Conservation (phyloP, 345 rosid species). For the Sonneratia caseolaris region DNA sequence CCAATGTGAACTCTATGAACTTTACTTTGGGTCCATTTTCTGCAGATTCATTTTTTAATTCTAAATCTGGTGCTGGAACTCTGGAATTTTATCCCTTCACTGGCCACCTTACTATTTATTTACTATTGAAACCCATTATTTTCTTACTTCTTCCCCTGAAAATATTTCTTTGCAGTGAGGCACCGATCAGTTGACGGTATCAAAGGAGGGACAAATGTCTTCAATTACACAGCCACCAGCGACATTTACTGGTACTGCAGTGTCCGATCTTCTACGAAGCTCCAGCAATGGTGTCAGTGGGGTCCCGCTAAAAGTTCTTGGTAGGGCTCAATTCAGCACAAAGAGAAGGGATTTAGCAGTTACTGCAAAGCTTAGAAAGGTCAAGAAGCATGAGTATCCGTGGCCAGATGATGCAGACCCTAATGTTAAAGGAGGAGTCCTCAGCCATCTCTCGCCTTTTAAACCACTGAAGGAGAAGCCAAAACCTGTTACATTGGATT, state of each 20-base stretch:
- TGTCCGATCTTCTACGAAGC: constrained; percentile 79
- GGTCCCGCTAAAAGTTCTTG: constrained; percentile 45
- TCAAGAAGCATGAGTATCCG: constrained; percentile 81
- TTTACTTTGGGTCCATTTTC: neutral
- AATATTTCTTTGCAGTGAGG: neutral
- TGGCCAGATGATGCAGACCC: constrained; percentile 96
- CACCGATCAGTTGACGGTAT: neutral
- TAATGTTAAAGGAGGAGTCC: constrained; percentile 80
- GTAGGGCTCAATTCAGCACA: constrained; percentile 28
- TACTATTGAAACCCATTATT: neutral
- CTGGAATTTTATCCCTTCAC: neutral
- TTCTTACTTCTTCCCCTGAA: neutral
- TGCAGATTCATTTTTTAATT: neutral
- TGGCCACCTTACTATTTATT: neutral
- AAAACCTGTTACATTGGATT: constrained; percentile 75
- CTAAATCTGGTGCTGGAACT: neutral
- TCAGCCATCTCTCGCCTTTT: constrained; percentile 65
- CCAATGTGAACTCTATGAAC: neutral
- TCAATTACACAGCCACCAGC: constrained; percentile 39
- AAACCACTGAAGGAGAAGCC: constrained; percentile 65
- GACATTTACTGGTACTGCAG: constrained; percentile 35
- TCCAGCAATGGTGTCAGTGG: constrained; percentile 44
- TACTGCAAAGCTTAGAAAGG: constrained; percentile 56
- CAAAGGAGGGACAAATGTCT: constrained; percentile 36
- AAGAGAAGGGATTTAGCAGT: constrained; percentile 26